phyloP scores from a whole-genome alignment of 2,329 filamentous ascomycete species.

The Ophiostoma quercus region DNA sequence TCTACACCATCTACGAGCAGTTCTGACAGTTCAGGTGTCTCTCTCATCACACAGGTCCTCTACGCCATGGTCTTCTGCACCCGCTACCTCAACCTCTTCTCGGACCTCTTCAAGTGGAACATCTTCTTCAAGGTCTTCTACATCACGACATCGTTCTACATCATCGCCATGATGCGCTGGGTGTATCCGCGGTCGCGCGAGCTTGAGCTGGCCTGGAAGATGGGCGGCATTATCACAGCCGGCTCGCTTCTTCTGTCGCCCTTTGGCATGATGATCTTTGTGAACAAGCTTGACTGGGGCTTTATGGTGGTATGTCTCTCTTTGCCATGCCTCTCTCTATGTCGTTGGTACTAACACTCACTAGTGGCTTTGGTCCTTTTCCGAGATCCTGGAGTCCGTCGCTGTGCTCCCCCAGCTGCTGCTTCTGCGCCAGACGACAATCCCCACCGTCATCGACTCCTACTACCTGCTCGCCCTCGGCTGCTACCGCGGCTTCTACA shows the following conservation, averaged over 20 bases:
- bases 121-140: constrained; percentile 86
- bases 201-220: constrained; percentile 87
- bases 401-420: constrained; percentile 88
- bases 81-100: constrained; percentile 80
- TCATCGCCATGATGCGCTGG: constrained; percentile 80
- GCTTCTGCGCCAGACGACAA: constrained; percentile 86
- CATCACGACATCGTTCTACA: constrained; percentile 76
- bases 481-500: constrained; percentile 81
- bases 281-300: constrained; percentile 42
- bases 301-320: constrained; percentile 43
- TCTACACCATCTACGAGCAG: neutral
- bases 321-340: neutral
- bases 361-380: constrained; percentile 80
- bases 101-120: constrained; percentile 58
- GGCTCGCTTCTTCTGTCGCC: constrained; percentile 65
- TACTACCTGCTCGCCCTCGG: constrained; percentile 87
- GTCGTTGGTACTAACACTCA: neutral
- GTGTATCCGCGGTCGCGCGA: constrained; percentile 83
- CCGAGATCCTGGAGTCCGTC: constrained; percentile 83
- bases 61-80: constrained; percentile 82
- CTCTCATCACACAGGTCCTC: constrained; percentile 82
- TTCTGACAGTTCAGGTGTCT: constrained; percentile 57
- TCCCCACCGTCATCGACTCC: constrained; percentile 94
- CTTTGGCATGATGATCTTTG: constrained; percentile 65
- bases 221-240: constrained; percentile 64